Percentiles rank a stretch among this genome's conserved stretches.
Evolutionary conservation across 371 early-diverging fungal genomes (phyloP).

Genomic region (Mortierella sp.): DNA sequence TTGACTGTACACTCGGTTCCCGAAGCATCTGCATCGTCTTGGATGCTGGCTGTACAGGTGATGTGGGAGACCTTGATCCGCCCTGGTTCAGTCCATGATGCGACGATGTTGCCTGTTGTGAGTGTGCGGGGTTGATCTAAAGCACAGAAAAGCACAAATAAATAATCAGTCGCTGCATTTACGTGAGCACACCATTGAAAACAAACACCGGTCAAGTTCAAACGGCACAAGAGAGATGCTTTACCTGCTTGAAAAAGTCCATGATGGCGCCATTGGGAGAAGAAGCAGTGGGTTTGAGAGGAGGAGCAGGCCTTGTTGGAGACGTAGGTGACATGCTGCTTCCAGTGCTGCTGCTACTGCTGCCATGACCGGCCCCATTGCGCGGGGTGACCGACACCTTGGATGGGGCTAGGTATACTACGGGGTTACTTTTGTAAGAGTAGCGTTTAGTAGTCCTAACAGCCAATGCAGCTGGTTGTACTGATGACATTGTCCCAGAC

Average conservation of each 20-base stretch:
- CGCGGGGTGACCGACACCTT: neutral
- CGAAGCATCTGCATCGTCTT: conserved; percentile 36
- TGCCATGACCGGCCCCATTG: neutral
- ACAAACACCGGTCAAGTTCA: neutral
- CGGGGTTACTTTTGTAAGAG: conserved; percentile 47
- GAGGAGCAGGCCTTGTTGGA: neutral
- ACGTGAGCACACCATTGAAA: neutral
- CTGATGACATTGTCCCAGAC: conserved; percentile 1
- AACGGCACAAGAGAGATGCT: neutral
- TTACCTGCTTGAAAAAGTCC: conserved; percentile 52
- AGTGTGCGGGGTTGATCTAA: conserved; percentile 41
- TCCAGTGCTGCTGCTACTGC: conserved; percentile 1
- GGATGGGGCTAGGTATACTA: conserved; percentile 36
- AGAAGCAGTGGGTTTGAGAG: conserved; percentile 17
- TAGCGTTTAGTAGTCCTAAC: conserved; percentile 29
- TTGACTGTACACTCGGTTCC: conserved; percentile 1
- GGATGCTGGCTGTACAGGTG: conserved; percentile 36
- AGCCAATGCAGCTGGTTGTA: neutral
- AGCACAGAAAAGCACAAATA: neutral
- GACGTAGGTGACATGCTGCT: conserved; percentile 9
- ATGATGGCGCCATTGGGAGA: conserved; percentile 40
- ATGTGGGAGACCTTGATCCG: conserved; percentile 37
- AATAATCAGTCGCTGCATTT: neutral
- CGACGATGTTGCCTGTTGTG: conserved; percentile 23
- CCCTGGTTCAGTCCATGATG: conserved; percentile 6